These are phyloP conservation scores for Neocatenulostroma microsporum DNA, from an alignment of 2,329 filamentous ascomycete species.

Conservation along the genomic window DNA sequence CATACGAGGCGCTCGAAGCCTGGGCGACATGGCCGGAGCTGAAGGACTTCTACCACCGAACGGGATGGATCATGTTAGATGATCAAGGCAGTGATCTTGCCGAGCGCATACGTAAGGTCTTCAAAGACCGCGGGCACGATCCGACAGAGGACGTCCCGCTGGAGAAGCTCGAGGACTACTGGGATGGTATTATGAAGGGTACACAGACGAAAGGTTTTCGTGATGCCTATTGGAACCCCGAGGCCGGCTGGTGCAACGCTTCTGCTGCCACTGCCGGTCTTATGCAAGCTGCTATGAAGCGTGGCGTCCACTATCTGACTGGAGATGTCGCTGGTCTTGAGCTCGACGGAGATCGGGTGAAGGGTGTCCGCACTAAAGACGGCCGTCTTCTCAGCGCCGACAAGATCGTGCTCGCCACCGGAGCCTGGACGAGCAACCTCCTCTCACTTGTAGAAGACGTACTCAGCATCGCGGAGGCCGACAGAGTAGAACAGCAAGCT, in stretches of 20 bases:
- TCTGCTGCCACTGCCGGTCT: conserved; percentile 39
- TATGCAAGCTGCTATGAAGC: conserved; percentile 35
- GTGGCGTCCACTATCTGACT: conserved; percentile 40
- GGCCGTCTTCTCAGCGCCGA: conserved; percentile 45
- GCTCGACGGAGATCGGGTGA: conserved; percentile 23
- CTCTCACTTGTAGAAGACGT: conserved; percentile 44
- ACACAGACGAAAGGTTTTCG: conserved; percentile 32
- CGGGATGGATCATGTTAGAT: conserved; percentile 53
- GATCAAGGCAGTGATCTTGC: conserved; percentile 42
- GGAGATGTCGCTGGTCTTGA: conserved; percentile 41
- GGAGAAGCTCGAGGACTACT: conserved; percentile 33
- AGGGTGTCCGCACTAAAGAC: conserved; percentile 43
- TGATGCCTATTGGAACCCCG: conserved; percentile 42
- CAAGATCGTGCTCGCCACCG: conserved; percentile 49
- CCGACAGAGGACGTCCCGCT: conserved; percentile 38
- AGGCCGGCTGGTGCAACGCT: conserved; percentile 49
- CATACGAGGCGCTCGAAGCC: conserved; percentile 33
- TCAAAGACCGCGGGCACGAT: conserved; percentile 39
- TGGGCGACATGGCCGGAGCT: conserved; percentile 29
- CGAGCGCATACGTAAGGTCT: conserved; percentile 47
- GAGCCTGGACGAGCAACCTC: conserved; percentile 49
- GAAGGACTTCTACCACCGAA: conserved; percentile 47
- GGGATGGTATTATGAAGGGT: conserved; percentile 34
- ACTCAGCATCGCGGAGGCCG: conserved; percentile 36
- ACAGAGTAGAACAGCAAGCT: conserved; percentile 46